Percentiles rank a stretch among this genome's conserved stretches.
phyloP scores from a whole-genome alignment of 129 eudicot genomes.

The Ambrosia trifida region DNA sequence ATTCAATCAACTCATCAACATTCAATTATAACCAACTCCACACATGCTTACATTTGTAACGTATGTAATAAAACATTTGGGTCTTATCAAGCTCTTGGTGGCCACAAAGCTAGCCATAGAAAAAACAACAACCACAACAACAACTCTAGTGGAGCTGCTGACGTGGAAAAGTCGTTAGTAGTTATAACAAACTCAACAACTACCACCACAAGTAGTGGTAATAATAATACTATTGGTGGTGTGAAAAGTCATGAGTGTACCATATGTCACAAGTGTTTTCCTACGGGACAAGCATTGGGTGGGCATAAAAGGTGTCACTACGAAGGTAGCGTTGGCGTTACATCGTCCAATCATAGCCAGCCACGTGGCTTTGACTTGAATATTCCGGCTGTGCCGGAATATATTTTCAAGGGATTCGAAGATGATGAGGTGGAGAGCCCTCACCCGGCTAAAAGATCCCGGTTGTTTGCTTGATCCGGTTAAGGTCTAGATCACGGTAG shows the following conservation, averaged over 20 bases:
- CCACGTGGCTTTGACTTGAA: slow-evolving; percentile 51
- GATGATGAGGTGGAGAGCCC: slow-evolving; percentile 54
- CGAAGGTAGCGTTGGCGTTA: slow-evolving; percentile 49
- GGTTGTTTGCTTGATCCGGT: slow-evolving; percentile 18
- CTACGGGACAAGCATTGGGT: slow-evolving; percentile 94
- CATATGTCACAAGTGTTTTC: slow-evolving; percentile 72
- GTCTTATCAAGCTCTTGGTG: slow-evolving; percentile 90
- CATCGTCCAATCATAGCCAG: slow-evolving; percentile 38
- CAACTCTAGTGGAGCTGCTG: slow-evolving; percentile 38
- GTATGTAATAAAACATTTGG: slow-evolving; percentile 74
- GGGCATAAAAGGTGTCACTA: slow-evolving; percentile 96
- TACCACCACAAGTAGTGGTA: not conserved
- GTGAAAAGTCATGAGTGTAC: slow-evolving; percentile 82
- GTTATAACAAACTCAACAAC: slow-evolving; percentile 32
- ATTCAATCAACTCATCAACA: not conserved
- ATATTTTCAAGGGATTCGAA: slow-evolving; percentile 15
- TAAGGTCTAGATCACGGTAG: not conserved
- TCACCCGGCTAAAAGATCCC: slow-evolving; percentile 54
- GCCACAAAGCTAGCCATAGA: slow-evolving; percentile 91
- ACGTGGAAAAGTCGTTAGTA: slow-evolving; percentile 34
- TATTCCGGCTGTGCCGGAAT: slow-evolving; percentile 50
- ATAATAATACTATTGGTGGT: not conserved
- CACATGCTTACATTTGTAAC: slow-evolving; percentile 46
- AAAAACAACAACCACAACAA: slow-evolving; percentile 35
- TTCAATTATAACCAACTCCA: not conserved